phyloP scores from a whole-genome alignment of 164 flowering plant species.

The Annona squamosa region DNA sequence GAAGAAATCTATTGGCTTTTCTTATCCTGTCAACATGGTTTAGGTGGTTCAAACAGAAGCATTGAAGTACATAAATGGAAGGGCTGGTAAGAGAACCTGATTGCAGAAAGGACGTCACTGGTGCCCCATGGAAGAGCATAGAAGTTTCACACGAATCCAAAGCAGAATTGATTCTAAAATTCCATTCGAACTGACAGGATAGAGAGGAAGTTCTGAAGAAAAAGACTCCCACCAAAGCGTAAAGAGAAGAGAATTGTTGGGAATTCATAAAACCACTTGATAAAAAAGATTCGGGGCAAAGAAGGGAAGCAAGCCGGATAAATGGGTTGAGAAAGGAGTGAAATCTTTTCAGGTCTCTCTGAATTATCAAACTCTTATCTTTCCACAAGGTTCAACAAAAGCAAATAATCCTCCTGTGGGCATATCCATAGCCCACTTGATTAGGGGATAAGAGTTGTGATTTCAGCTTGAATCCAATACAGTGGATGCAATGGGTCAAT shows the following conservation, averaged over 20 bases:
- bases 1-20: too few relatives aligned
- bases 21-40: too few relatives aligned
- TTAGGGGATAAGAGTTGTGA: too few relatives aligned
- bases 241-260: background rate
- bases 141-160: background rate
- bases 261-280: background rate
- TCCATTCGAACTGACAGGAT: background rate
- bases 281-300: background rate
- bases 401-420: background rate
- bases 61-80: too few relatives aligned
- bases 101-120: background rate
- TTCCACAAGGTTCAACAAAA: background rate
- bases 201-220: background rate
- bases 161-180: background rate
- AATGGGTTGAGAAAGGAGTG: background rate
- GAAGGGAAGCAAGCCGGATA: background rate
- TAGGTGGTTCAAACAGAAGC: too few relatives aligned
- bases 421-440: too few relatives aligned
- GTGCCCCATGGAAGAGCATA: background rate
- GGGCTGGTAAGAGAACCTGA: background rate
- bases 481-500: too few relatives aligned
- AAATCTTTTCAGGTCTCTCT: background rate
- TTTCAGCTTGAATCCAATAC: too few relatives aligned
- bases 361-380: background rate
- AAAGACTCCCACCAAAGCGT: background rate